phyloP scores from a whole-genome alignment of 2,329 filamentous ascomycete species.

The Curvularia sp. region DNA sequence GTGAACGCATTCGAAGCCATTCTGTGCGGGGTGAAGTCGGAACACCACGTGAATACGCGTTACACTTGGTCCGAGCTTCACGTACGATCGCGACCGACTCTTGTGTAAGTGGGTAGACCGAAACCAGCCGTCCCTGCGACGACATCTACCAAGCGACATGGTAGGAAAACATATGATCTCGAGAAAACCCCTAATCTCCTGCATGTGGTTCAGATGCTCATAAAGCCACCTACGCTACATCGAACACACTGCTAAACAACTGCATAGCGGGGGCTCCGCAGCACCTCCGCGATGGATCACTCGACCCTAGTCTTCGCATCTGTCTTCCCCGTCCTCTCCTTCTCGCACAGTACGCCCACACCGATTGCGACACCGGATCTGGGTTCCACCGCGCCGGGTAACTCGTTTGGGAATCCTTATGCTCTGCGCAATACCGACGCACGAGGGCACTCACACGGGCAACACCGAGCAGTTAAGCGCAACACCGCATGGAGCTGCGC shows the following conservation, averaged over 20 bases:
- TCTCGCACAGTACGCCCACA: constrained; percentile 54
- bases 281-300: constrained; percentile 45
- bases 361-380: constrained; percentile 55
- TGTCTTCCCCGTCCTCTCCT: constrained; percentile 54
- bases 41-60: constrained; percentile 28
- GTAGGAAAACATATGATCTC: not conserved
- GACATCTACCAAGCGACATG: constrained; percentile 1
- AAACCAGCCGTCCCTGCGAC: not conserved
- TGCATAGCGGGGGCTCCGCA: constrained; percentile 29
- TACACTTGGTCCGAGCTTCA: constrained; percentile 19
- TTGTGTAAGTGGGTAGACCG: constrained; percentile 6
- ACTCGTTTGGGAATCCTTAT: constrained; percentile 52
- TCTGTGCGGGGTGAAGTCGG: not conserved
- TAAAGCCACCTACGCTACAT: constrained; percentile 3
- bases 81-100: constrained; percentile 21
- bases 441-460: constrained; percentile 43
- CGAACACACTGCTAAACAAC: constrained; percentile 14
- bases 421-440: constrained; percentile 36
- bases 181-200: not conserved
- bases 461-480: constrained; percentile 47
- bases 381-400: constrained; percentile 50
- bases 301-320: constrained; percentile 52
- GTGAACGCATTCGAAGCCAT: not conserved
- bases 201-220: not conserved
- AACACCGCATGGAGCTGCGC: constrained; percentile 57